Percentiles rank a stretch among this genome's conserved stretches.
Evolutionary conservation across 1,139 yeast species (phyloP).

Genomic region (Kodamaea alishanica): DNA sequence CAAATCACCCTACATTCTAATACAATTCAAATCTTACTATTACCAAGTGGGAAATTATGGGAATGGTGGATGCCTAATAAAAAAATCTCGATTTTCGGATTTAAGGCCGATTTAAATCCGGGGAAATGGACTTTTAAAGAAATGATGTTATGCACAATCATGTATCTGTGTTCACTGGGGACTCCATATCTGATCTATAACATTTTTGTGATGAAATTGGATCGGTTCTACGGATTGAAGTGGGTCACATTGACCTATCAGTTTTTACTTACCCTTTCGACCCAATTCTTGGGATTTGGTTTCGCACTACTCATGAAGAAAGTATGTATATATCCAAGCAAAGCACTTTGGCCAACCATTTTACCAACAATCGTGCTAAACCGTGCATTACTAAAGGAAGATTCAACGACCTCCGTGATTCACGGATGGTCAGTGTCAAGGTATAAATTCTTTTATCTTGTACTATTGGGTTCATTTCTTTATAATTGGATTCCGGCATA

Average conservation of each 20-base stretch:
- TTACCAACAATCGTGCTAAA: slow-evolving; percentile 45
- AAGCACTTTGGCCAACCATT: slow-evolving; percentile 46
- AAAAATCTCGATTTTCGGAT: slow-evolving; percentile 20
- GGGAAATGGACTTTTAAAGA: slow-evolving; percentile 38
- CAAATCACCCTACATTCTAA: slow-evolving; percentile 36
- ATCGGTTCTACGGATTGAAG: slow-evolving; percentile 40
- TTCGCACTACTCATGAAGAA: slow-evolving; percentile 46
- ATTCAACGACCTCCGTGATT: slow-evolving; percentile 14
- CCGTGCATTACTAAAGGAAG: slow-evolving; percentile 38
- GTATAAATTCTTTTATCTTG: slow-evolving; percentile 37
- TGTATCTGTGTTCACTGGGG: slow-evolving; percentile 43
- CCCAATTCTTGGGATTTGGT: slow-evolving; percentile 47
- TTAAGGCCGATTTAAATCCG: slow-evolving; percentile 32
- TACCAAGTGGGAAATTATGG: slow-evolving; percentile 44
- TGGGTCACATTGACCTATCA: slow-evolving; percentile 45
- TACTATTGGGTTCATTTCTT: slow-evolving; percentile 30
- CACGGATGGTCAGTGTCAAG: slow-evolving; percentile 43
- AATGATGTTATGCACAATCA: slow-evolving; percentile 37
- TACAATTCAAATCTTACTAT: slow-evolving; percentile 40
- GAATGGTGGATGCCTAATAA: slow-evolving; percentile 32
- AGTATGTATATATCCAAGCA: slow-evolving; percentile 43
- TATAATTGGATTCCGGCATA: slow-evolving; percentile 45
- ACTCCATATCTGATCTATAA: slow-evolving; percentile 45
- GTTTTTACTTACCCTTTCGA: slow-evolving; percentile 34
- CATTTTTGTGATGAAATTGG: slow-evolving; percentile 45